Conservation (phyloP, 305 asterid species). For the Rubia peregrina region DNA sequence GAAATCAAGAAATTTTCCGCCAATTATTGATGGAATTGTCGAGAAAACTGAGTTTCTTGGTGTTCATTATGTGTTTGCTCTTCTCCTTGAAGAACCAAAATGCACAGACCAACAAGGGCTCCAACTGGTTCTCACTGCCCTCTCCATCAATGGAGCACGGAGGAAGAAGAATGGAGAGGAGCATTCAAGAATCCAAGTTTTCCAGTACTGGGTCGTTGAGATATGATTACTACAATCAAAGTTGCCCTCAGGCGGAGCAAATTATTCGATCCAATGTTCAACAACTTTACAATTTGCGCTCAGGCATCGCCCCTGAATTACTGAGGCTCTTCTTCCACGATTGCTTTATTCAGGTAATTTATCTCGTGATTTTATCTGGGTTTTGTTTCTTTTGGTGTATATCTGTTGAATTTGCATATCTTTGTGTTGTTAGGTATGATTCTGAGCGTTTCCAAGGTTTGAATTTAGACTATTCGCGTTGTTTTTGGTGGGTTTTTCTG, state of each 20-base stretch:
- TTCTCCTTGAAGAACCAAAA: slow-evolving; percentile 47
- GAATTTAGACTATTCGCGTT: not conserved
- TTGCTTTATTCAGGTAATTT: slow-evolving; percentile 55
- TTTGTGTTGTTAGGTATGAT: not conserved
- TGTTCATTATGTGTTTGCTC: slow-evolving; percentile 41
- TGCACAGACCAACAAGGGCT: slow-evolving; percentile 30
- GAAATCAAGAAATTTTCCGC: not conserved
- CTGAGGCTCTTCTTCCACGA: slow-evolving; percentile 66
- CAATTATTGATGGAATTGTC: slow-evolving; percentile 36
- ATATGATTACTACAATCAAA: slow-evolving; percentile 48
- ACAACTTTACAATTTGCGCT: slow-evolving; percentile 26
- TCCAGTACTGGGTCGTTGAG: slow-evolving; percentile 21
- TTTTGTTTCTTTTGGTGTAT: not conserved
- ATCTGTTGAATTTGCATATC: not conserved
- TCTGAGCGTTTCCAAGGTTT: not conserved
- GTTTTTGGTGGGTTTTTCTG: not conserved
- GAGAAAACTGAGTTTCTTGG: slow-evolving; percentile 39
- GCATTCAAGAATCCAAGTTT: slow-evolving; percentile 15
- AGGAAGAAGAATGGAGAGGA: slow-evolving; percentile 5
- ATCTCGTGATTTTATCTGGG: not conserved
- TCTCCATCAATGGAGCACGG: not conserved
- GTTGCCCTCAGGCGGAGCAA: slow-evolving; percentile 55
- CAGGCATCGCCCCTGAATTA: slow-evolving; percentile 48
- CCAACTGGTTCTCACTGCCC: slow-evolving; percentile 15
- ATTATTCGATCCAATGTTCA: slow-evolving; percentile 45